Evolutionary conservation across 169 alveolate genomes (phyloP), one percentile per base, ranked within the genome.

Genomic region (Eimeria maxima): DNA sequence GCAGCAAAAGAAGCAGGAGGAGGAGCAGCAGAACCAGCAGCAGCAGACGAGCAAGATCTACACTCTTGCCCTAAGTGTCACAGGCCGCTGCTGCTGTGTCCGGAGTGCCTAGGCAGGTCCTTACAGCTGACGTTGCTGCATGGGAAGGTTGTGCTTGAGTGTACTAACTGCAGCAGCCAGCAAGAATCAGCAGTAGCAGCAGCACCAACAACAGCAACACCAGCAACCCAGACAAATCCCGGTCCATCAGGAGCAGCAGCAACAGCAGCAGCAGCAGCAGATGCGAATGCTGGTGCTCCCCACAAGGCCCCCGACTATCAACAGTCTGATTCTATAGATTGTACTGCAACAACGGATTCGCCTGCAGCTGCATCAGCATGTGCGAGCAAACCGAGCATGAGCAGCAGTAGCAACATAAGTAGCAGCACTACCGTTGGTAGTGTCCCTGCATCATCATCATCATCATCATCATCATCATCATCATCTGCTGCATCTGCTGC

Each of bases 71-170:
- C 95, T 14, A 89, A 89, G 53, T 89, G 95, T 53, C 76, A 55
- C 57, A 16, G 55, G 27, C 95, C 95, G 45, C 88, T 81, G 53
- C 90, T 97, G 83, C 97, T 97, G 97, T 98, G 98, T 93, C 98
- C 98, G 38, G 88, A 81, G 53, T 97, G 99, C 94, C 97, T 92
- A 94, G 96, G 96, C 71, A 83, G 97, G 90, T 97, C 98, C 55
- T 95, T 96, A 2, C 71, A 96, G 55, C 97, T 98, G 45, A 86
- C 96, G 45, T 95, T 98, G 53, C 95, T 90, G 73, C 96, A 97
- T 47, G 97, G 97, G 45, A 78, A 76, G 74, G 97, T 95, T 27
- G 96, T 96, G 84, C 88, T 98, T 78, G 97, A 98, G 95, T 97
- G 98, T 63, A 96, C 71, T 55, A 96, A 97, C 76, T 97, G 98